Base-by-base conservation (phyloP, 208 protist genomes). In the Trypanosoma mega region DNA sequence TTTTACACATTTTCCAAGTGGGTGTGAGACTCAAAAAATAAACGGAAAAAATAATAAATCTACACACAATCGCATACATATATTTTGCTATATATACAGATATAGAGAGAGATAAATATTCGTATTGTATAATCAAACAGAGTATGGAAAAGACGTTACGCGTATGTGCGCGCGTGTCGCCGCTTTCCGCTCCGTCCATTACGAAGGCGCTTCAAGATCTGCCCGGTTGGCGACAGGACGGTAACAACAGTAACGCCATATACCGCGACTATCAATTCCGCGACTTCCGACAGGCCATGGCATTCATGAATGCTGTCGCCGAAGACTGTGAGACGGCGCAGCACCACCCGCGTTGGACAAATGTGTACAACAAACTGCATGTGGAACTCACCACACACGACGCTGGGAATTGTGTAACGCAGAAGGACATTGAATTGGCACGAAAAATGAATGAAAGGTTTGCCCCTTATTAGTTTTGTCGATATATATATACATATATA, bases 311-410 rank as follows among this genome's bases (percentile, higher is more conserved):
- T 34, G 66, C 61, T 34, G 72, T 91, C 33, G 91, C 80, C 24
- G 70, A 73, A 0, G 69, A 85, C 34, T 94, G 91, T 49, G 95
- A 98, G 44, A 26, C 76, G 61, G 75, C 84, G 72, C 74, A 94
- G 47, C 97, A 99, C 62, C 97, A 99, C 37, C 97, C 97, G n/a
- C 59, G 76, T 61, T 98, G 96, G 95, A 86, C 94, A 44, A 99
- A 98, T 69, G 85, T 93, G 20, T 98, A 98, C 73, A 98, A 98
- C 63, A 83, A 79, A 43, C 58, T 99, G 3, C 73, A 86, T 24
- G 80, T 99, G 55, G 60, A 74, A n/a, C 76, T 99, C 20, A 92
- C 87, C 41, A 99, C 96, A 18, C 97, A 99, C 61, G 94, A 97
- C 59, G 92, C 80, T 26, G 90, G 76, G n/a, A 87, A 93, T 66